phyloP scores from a whole-genome alignment of 139 green algal species.

The Closterium sp. region DNA sequence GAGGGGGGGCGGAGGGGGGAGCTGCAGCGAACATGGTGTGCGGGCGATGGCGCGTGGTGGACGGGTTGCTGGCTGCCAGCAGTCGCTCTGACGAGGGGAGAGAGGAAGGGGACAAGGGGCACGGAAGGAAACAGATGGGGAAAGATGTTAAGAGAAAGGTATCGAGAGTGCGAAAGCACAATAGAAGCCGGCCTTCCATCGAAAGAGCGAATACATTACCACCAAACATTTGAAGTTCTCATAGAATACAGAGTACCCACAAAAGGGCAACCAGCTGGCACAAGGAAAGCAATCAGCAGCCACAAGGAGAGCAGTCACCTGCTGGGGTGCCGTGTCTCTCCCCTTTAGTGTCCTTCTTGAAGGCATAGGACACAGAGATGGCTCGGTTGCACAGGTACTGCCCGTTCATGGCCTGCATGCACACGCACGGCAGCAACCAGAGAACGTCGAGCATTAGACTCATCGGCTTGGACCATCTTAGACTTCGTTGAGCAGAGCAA shows the following conservation, averaged over 20 bases:
- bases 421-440: background rate
- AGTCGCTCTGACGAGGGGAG: constrained; percentile 18
- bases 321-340: constrained; percentile 94
- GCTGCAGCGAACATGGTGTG: constrained; percentile 42
- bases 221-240: too few relatives aligned
- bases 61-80: constrained; percentile 30
- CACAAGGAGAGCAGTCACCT: background rate
- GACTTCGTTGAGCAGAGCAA: too few relatives aligned
- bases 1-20: constrained; percentile 16
- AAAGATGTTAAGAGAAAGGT: too few relatives aligned
- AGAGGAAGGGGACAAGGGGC: background rate
- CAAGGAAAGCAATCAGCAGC: too few relatives aligned
- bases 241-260: too few relatives aligned
- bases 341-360: constrained; percentile 95
- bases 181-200: too few relatives aligned
- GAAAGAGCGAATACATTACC: too few relatives aligned
- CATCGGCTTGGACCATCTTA: background rate
- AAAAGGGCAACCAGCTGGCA: too few relatives aligned
- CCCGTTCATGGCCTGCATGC: constrained; percentile 82
- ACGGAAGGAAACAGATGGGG: too few relatives aligned
- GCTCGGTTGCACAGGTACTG: constrained; percentile 89
- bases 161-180: too few relatives aligned
- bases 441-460: background rate
- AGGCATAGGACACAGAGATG: constrained; percentile 91
- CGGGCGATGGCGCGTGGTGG: background rate